phyloP scores from a whole-genome alignment of 768 basidiomycete genomes.

The Collybia nuda region DNA sequence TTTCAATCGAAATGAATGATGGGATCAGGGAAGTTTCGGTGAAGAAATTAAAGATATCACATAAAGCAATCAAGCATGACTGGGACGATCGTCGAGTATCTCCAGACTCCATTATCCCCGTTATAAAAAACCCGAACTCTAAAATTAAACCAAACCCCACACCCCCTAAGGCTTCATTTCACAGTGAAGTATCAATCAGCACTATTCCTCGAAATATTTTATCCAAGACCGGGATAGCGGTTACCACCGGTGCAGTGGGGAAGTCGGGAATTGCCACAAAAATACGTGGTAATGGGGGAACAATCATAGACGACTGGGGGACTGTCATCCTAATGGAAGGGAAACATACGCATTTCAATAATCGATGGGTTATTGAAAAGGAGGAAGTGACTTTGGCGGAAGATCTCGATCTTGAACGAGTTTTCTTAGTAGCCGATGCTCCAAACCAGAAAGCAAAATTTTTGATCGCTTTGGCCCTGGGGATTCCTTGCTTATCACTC shows the following conservation, averaged over 20 bases:
- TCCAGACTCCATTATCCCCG: conserved; percentile 40
- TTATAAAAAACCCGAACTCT: conserved; percentile 29
- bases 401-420: conserved; percentile 42
- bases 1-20: conserved; percentile 42
- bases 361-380: conserved; percentile 52
- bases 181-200: conserved; percentile 31
- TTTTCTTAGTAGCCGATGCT: conserved; percentile 71
- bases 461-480: conserved; percentile 78
- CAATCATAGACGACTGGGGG: conserved; percentile 63
- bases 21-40: conserved; percentile 32
- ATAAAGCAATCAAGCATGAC: conserved; percentile 43
- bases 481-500: conserved; percentile 75
- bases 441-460: conserved; percentile 75
- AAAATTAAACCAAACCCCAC: conserved; percentile 37
- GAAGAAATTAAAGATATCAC: conserved; percentile 46
- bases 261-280: conserved; percentile 40
- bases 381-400: conserved; percentile 47
- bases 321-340: conserved; percentile 58
- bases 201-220: conserved; percentile 35
- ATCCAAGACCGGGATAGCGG: conserved; percentile 54
- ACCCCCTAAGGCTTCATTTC: conserved; percentile 46
- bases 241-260: conserved; percentile 57
- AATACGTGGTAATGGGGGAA: conserved; percentile 54
- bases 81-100: conserved; percentile 57
- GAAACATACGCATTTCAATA: conserved; percentile 35